Base-by-base conservation (phyloP, 2,329 filamentous ascomycete species). In the Claviceps citrina region DNA sequence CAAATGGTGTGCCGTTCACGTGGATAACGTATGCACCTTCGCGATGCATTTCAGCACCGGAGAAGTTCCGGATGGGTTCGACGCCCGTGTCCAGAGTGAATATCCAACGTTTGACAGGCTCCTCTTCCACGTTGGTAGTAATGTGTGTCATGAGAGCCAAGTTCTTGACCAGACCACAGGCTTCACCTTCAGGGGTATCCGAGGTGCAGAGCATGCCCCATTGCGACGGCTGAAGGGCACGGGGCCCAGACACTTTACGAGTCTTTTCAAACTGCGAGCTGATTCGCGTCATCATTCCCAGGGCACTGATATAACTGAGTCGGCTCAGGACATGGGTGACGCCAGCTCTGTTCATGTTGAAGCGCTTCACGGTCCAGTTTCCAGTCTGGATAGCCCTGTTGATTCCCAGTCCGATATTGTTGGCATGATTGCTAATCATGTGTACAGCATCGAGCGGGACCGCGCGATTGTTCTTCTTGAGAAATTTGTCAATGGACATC, bases 261-360 rank as follows among this genome's bases (percentile, higher is more conserved):
- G 91, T 96, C 70, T 98, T 98, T 58, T 98, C 91, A 54, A 98
- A 98, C 64, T 98, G 91, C 71, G 84, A 93, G 59, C 82, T 91
- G 54, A 98, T 96, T 59, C 91, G 75, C 12, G 91, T 98, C 91
- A 98, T 98, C 93, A 98, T 98, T 46, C 93, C 93, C 22, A 98
- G 73, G 22, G 91, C 91, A 46, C 82, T 84, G 58, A 98, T 95
- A 56, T 96, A 98, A 60, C 89, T 96, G 41, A 98, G 68, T 47
- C 91, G 78, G 61, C 89, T 96, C 36, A 98, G 69, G 31, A 98
- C 86, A 60, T 98, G 91, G 0, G 93, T 96, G 18, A 98, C 86
- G 55, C 91, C 91, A 18, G 91, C 89, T 56, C 89, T 73, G 55
- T 96, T 93, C 91, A 98, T 98, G 60, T 89, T 86, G 67, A 98